These are phyloP conservation scores for Albifimbria verrucaria DNA, from an alignment of 2,329 filamentous ascomycete genomes.

Conservation along the genomic window DNA sequence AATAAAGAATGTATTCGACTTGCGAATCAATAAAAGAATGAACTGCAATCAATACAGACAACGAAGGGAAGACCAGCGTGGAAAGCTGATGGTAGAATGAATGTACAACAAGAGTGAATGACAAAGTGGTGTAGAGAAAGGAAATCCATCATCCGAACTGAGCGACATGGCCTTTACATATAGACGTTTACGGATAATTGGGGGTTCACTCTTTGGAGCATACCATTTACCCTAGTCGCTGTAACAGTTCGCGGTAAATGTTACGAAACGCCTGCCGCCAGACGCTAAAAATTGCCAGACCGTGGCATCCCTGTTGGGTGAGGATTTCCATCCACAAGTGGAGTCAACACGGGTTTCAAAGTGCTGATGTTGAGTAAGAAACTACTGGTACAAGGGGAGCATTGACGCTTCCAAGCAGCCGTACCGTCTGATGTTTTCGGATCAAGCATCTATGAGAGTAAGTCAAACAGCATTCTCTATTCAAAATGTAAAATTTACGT, in stretches of 20 bases:
- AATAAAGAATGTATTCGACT: background rate
- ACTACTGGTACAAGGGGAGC: no score
- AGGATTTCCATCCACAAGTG: background rate
- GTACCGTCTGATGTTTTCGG: background rate
- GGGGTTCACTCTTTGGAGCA: background rate
- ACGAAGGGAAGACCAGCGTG: slow-evolving; percentile 1
- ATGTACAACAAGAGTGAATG: background rate
- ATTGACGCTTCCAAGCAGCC: background rate
- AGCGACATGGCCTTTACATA: background rate
- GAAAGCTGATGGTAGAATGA: background rate
- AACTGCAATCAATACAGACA: slow-evolving; percentile 2
- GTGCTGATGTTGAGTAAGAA: background rate
- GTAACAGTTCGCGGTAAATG: background rate
- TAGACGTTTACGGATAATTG: background rate
- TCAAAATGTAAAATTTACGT: background rate
- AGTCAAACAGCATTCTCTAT: no score
- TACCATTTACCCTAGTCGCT: background rate
- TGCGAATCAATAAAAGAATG: background rate
- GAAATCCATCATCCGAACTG: background rate
- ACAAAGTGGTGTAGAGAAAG: background rate
- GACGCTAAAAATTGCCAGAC: background rate
- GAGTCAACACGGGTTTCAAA: background rate
- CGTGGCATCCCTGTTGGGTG: background rate
- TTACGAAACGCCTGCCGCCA: background rate
- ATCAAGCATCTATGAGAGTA: no score